phyloP scores from a whole-genome alignment of 2,329 filamentous ascomycete genomes.

The Trichothecium sympodiale region DNA sequence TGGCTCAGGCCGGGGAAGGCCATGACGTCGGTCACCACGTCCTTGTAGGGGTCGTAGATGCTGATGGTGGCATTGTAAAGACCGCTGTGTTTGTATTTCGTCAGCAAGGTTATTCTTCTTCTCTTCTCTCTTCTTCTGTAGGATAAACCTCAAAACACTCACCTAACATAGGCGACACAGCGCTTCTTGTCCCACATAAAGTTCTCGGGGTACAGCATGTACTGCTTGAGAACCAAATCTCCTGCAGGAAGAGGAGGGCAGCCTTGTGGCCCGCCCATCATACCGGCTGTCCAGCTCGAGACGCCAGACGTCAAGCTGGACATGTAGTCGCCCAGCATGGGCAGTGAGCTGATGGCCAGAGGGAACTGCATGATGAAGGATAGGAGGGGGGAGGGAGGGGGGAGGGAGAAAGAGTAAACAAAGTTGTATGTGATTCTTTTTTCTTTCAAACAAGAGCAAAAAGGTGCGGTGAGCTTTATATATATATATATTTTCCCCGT shows the following conservation, averaged over 20 bases:
- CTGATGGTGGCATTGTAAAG: conserved; percentile 3
- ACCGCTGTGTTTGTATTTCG: too few relatives aligned
- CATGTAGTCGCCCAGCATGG: not conserved
- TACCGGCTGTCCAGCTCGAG: not conserved
- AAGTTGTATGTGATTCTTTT: too few relatives aligned
- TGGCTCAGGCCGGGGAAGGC: conserved; percentile 5
- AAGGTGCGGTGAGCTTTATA: too few relatives aligned
- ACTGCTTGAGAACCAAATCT: conserved; percentile 2
- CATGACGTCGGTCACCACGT: conserved; percentile 1
- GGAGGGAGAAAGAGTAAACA: too few relatives aligned
- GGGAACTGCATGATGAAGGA: too few relatives aligned
- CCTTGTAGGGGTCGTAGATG: conserved; percentile 3
- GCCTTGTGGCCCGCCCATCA: too few relatives aligned
- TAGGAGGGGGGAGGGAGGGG: too few relatives aligned
- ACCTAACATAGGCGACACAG: conserved; percentile 6
- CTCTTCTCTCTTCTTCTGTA: too few relatives aligned
- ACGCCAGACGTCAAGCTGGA: conserved; percentile 1
- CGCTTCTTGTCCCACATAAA: conserved; percentile 6
- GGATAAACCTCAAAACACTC: not conserved
- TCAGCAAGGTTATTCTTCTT: too few relatives aligned
- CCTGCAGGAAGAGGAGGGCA: conserved; percentile 1
- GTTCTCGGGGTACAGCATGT: conserved; percentile 5
- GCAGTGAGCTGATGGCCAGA: not conserved
- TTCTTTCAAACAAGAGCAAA: too few relatives aligned
- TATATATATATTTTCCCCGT: too few relatives aligned